A percentile compares a stretch with the other conserved stretches of the same genome.
These are phyloP conservation scores for Tillandsia fasciculata DNA, from an alignment of 176 grass and related monocot genomes.

Conservation along the genomic window DNA sequence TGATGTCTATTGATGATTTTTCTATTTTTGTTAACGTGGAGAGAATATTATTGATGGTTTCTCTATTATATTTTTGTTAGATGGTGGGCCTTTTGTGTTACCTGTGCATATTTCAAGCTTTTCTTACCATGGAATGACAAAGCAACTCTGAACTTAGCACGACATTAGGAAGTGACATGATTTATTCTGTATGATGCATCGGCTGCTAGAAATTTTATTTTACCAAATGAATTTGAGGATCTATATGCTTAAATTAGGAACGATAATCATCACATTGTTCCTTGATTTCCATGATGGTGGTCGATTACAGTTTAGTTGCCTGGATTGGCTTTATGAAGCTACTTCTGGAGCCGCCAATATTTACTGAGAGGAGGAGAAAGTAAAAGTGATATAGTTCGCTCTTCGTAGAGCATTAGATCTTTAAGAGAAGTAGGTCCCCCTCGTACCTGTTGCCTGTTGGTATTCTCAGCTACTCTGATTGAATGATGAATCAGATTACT, in stretches of 20 bases:
- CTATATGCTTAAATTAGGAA: not conserved
- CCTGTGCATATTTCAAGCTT: not conserved
- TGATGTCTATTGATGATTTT: slow-evolving; percentile 1
- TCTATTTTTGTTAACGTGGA: not conserved
- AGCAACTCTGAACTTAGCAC: not conserved
- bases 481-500: not conserved
- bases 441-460: not conserved
- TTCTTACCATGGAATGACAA: not conserved
- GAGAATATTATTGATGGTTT: too few species aligned
- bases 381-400: not conserved
- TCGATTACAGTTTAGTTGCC: too few species aligned
- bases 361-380: not conserved
- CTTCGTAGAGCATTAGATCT: not conserved
- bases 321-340: not conserved
- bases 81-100: not conserved
- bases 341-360: not conserved
- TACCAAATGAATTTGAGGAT: not conserved
- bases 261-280: not conserved
- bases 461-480: not conserved
- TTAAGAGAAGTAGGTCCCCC: not conserved
- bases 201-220: too few species aligned
- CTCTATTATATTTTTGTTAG: too few species aligned
- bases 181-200: not conserved
- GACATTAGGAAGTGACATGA: not conserved
- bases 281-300: too few species aligned